These are phyloP conservation scores for Agastache rugosa DNA, from an alignment of 257 asterid genomes.

Conservation along the genomic window DNA sequence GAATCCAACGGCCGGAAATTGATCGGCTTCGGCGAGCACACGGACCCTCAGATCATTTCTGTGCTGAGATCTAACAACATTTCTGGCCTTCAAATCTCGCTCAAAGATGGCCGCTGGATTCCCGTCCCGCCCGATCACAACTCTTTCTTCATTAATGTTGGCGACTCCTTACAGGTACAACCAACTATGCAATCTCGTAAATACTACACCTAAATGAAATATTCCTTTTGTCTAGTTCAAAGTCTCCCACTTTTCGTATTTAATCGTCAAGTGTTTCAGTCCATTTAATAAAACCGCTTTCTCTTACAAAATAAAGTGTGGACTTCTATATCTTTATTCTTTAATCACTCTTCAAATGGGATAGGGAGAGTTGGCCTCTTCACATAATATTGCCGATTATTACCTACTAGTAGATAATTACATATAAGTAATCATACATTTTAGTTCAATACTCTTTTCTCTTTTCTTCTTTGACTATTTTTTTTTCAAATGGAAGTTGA, in stretches of 20 bases:
- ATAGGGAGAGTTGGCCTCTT: too few species aligned
- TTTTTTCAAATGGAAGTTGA: not conserved
- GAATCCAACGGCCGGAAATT: slow-evolving; percentile 44
- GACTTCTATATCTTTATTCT: too few species aligned
- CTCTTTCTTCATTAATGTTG: slow-evolving; percentile 86
- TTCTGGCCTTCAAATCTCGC: slow-evolving; percentile 80
- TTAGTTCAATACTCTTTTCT: too few species aligned
- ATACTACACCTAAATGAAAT: not conserved
- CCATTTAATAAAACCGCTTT: too few species aligned
- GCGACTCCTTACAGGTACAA: slow-evolving; percentile 84
- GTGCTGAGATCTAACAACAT: slow-evolving; percentile 81
- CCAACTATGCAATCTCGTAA: not conserved
- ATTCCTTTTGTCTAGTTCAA: too few species aligned
- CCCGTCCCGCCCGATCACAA: slow-evolving; percentile 76
- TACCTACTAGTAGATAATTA: too few species aligned
- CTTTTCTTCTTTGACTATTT: not conserved
- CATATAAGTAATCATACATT: too few species aligned
- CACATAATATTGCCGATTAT: too few species aligned
- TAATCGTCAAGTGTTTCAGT: too few species aligned
- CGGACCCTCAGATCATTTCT: slow-evolving; percentile 95
- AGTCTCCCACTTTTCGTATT: too few species aligned
- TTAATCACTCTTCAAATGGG: too few species aligned
- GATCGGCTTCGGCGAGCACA: slow-evolving; percentile 90
- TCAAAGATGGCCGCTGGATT: slow-evolving; percentile 78
- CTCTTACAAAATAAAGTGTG: too few species aligned